A percentile compares a stretch with the other conserved stretches of the same genome.
Conservation (phyloP, 768 basidiomycete genomes). For the Crucibulum laeve region DNA sequence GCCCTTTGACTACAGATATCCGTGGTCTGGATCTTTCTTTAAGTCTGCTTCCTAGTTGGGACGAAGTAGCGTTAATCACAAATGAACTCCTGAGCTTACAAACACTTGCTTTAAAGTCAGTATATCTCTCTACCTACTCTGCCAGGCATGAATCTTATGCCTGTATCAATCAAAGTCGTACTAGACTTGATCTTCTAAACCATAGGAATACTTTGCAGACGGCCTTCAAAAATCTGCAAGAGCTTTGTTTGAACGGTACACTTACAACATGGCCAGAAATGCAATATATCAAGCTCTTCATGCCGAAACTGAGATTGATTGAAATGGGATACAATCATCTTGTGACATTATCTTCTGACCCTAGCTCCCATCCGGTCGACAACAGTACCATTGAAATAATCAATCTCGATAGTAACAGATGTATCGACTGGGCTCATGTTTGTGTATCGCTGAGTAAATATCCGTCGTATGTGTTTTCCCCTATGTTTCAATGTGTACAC, state of each 20-base stretch:
- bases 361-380: constrained; percentile 8
- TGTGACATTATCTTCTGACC: constrained; percentile 22
- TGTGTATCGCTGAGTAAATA: constrained; percentile 39
- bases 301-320: constrained; percentile 50
- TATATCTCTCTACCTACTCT: constrained; percentile 7
- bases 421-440: constrained; percentile 51
- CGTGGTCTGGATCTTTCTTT: constrained; percentile 78
- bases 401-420: constrained; percentile 69
- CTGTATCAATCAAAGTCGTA: constrained; percentile 44
- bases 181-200: constrained; percentile 50
- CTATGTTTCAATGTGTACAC: constrained; percentile 8
- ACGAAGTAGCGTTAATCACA: constrained; percentile 57
- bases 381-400: constrained; percentile 39
- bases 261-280: constrained; percentile 71
- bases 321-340: constrained; percentile 75
- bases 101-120: constrained; percentile 77
- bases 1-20: constrained; percentile 44
- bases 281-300: constrained; percentile 37
- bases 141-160: constrained; percentile 10
- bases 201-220: constrained; percentile 21
- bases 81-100: constrained; percentile 57
- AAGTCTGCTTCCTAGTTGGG: constrained; percentile 73
- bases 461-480: constrained; percentile 35
- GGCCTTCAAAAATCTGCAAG: constrained; percentile 50
- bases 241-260: constrained; percentile 74